Evolutionary conservation across 225 moss, liverwort and hornwort genomes (phyloP).

Genomic region (Straminergon stramineum): DNA sequence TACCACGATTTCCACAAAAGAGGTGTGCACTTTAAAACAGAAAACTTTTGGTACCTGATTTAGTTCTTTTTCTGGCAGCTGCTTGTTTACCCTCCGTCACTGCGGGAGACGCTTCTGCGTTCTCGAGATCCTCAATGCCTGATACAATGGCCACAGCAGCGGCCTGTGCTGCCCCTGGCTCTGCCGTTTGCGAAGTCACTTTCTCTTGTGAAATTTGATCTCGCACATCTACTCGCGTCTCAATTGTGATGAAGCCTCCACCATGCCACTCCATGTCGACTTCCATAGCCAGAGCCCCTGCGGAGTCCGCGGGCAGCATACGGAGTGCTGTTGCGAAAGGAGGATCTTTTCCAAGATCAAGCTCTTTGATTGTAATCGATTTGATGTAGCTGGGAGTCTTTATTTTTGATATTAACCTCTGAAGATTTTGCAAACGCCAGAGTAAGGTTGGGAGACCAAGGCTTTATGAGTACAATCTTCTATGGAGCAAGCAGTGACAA

Average conservation of each 20-base stretch:
- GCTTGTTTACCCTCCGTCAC: constrained; percentile 26
- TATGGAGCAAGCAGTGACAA: neutral
- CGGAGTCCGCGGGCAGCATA: constrained; percentile 62
- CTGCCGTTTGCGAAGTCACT: constrained; percentile 54
- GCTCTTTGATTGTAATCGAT: constrained; percentile 66
- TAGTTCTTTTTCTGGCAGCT: constrained; percentile 26
- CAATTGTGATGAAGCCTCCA: constrained; percentile 75
- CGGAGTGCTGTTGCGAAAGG: constrained; percentile 70
- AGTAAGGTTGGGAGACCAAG: neutral
- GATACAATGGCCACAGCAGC: constrained; percentile 53
- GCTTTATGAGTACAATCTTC: neutral
- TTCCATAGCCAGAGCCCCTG: constrained; percentile 73
- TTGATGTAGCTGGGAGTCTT: constrained; percentile 78
- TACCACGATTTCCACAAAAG: neutral
- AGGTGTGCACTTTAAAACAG: neutral
- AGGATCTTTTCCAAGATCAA: constrained; percentile 81
- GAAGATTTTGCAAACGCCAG: neutral
- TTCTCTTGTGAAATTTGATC: constrained; percentile 82
- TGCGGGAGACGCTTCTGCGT: constrained; percentile 13
- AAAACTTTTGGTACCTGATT: constrained; percentile 36
- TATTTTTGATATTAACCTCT: constrained; percentile 73
- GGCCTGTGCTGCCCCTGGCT: constrained; percentile 47
- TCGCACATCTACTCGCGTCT: constrained; percentile 87
- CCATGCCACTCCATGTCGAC: constrained; percentile 77
- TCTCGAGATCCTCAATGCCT: constrained; percentile 50